These are phyloP conservation scores for Exophiala calicioides DNA, from an alignment of 2,329 filamentous ascomycete genomes.

Conservation along the genomic window DNA sequence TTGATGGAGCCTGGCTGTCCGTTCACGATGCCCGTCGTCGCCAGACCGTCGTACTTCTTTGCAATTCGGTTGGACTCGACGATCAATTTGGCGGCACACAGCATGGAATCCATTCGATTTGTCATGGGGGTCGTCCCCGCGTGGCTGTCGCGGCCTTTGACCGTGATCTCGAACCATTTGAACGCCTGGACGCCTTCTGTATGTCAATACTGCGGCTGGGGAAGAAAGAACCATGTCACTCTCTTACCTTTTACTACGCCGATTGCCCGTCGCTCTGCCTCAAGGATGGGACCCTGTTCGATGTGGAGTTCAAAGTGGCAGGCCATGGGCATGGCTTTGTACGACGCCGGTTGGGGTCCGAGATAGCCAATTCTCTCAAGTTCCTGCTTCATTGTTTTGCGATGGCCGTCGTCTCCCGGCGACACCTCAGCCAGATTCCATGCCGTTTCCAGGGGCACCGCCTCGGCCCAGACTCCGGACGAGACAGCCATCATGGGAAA, in stretches of 20 bases:
- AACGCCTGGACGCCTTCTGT: constrained; percentile 66
- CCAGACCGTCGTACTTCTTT: constrained; percentile 62
- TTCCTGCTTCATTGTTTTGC: constrained; percentile 63
- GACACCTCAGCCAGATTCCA: constrained; percentile 64
- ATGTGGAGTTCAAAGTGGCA: constrained; percentile 85
- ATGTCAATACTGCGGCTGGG: neutral
- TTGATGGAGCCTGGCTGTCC: constrained; percentile 70
- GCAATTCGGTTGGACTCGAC: constrained; percentile 66
- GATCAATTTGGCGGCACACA: constrained; percentile 69
- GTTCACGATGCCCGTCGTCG: constrained; percentile 69
- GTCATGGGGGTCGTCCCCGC: constrained; percentile 73
- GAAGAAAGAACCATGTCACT: neutral
- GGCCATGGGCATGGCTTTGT: constrained; percentile 65
- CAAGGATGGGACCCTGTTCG: constrained; percentile 77
- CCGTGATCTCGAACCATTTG: constrained; percentile 69
- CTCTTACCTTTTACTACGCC: constrained; percentile 62
- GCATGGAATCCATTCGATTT: constrained; percentile 68
- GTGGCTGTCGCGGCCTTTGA: constrained; percentile 69
- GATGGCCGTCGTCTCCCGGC: constrained; percentile 37
- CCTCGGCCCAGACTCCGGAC: constrained; percentile 76
- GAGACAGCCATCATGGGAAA: constrained; percentile 75
- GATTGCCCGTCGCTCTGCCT: constrained; percentile 65
- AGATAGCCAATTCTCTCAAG: constrained; percentile 72
- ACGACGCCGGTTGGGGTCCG: constrained; percentile 58
- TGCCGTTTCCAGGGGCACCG: constrained; percentile 63